Evolutionary conservation across 495 filamentous ascomycete species (phyloP).

Genomic region (Penicillium mononematosum): DNA sequence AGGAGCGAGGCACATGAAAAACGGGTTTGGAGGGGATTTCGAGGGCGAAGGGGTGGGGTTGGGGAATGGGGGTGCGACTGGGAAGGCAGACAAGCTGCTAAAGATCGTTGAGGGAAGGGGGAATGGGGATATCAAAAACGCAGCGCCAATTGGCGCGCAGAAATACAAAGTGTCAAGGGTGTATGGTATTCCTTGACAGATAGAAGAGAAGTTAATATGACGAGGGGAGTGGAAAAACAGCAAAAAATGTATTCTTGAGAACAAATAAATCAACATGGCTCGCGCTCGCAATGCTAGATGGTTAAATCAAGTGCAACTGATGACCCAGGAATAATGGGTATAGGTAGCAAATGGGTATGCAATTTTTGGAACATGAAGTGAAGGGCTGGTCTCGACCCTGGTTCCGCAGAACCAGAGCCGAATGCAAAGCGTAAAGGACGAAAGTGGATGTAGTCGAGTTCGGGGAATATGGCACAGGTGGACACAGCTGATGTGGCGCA

Average conservation of each 20-base stretch:
- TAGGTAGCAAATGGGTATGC: conserved; percentile 44
- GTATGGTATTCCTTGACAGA: conserved; percentile 12
- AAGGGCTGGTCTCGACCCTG: conserved; percentile 30
- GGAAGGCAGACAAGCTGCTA: conserved; percentile 22
- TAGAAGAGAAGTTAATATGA: conserved; percentile 22
- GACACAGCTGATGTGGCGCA: conserved; percentile 12
- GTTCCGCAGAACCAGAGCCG: conserved; percentile 24
- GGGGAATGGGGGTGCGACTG: conserved; percentile 5
- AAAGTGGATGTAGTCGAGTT: conserved; percentile 13
- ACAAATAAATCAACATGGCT: conserved; percentile 39
- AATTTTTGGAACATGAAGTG: conserved; percentile 40
- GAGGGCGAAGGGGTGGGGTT: conserved; percentile 2
- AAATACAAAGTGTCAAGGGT: conserved; percentile 16
- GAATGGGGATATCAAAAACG: conserved; percentile 29
- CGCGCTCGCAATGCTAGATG: conserved; percentile 55
- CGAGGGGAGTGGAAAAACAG: conserved; percentile 15
- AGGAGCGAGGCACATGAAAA: conserved; percentile 38
- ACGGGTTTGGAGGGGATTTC: conserved; percentile 21
- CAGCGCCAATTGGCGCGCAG: conserved; percentile 33
- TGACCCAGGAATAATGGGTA: conserved; percentile 35
- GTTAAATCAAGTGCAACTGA: conserved; percentile 42
- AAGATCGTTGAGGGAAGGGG: conserved; percentile 27
- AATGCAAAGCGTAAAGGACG: conserved; percentile 31
- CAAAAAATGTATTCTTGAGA: conserved; percentile 41
- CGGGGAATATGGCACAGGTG: conserved; percentile 16